Conservation (phyloP, 495 filamentous ascomycete genomes). For the Penicilliopsis zonata region DNA sequence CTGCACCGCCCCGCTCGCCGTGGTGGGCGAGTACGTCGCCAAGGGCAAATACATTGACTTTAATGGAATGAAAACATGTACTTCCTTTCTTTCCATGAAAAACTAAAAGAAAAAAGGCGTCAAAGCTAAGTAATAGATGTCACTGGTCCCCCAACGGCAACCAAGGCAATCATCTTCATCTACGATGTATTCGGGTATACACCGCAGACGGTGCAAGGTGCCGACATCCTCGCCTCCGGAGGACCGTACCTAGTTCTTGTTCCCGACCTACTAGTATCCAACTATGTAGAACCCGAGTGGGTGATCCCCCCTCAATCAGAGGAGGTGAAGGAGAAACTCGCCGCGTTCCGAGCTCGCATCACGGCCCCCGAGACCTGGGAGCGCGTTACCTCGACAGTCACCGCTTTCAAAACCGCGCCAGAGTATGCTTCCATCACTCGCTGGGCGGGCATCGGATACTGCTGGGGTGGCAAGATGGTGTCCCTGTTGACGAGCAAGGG, state of each 20-base stretch:
- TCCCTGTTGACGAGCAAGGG: constrained; percentile 6
- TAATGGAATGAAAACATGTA: constrained; percentile 18
- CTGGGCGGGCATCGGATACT: constrained; percentile 13
- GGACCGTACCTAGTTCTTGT: constrained; percentile 20
- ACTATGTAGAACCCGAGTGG: too few species aligned
- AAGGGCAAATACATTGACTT: constrained; percentile 13
- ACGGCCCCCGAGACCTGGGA: too few species aligned
- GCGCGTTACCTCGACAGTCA: constrained; percentile 7
- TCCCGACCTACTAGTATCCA: too few species aligned
- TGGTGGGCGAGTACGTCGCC: constrained; percentile 9
- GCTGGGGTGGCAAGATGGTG: constrained; percentile 16
- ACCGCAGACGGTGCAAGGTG: constrained; percentile 17
- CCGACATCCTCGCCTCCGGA: constrained; percentile 7
- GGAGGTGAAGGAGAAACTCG: too few species aligned
- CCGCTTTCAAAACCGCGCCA: constrained; percentile 5
- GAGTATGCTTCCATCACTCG: constrained; percentile 8
- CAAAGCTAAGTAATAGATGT: constrained; percentile 9
- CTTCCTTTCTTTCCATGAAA: not conserved
- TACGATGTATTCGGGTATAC: constrained; percentile 18
- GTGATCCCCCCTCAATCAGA: too few species aligned
- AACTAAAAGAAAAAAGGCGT: not conserved
- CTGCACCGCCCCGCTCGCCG: constrained; percentile 3
- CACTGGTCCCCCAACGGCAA: constrained; percentile 11
- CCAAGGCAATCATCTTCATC: constrained; percentile 13
- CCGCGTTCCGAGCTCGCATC: too few species aligned